Base-by-base conservation (phyloP, 345 rosid genomes). In the Hypericum perforatum region DNA sequence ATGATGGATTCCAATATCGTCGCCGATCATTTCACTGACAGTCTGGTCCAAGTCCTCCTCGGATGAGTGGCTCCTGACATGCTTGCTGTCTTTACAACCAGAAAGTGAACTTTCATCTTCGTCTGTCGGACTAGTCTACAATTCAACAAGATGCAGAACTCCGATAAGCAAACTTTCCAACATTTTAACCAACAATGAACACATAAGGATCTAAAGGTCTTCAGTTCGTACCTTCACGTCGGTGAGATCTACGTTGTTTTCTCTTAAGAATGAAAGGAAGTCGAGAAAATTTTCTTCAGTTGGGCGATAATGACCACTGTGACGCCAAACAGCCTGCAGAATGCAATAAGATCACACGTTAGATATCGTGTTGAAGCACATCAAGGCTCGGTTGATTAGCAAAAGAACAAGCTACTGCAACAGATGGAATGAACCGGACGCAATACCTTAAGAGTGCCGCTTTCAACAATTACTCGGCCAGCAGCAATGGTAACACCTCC, bases 291-390 rank as follows among this genome's bases (percentile, higher is more conserved):
- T 91, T 60, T 85, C 85, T 65, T 83, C 73, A 0, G 97, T 85
- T 9, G 98, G 98, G 53, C 74, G 80, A 82, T 92, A 92, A 66
- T 92, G 98, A 40, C 98, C 98, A 53, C 98, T 92, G 62, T 92
- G 97, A 60, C 84, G 91, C 98, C 98, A 92, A 63, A 92, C 95
- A 45, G 94, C 95, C 85, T 84, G 78, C 57, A 16, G 22, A 16
- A 54, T 39, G 39, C 8, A 13, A 15, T 3, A 11, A 48, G 44
- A 8, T 14, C 22, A 36, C 9, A 43, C 11, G 7, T 39, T 2
- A 11, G 53, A 51, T n/a, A 5, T 12, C 32, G n/a, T n/a, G n/a
- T n/a, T n/a, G n/a, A n/a, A n/a, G n/a, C n/a, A n/a, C n/a, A n/a
- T n/a, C n/a, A n/a, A n/a, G 32, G 32, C 32, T 22, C 32, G 32